These are phyloP conservation scores for Phytophthora cactorum DNA, from an alignment of 352 stramenopile species.

Conservation along the genomic window DNA sequence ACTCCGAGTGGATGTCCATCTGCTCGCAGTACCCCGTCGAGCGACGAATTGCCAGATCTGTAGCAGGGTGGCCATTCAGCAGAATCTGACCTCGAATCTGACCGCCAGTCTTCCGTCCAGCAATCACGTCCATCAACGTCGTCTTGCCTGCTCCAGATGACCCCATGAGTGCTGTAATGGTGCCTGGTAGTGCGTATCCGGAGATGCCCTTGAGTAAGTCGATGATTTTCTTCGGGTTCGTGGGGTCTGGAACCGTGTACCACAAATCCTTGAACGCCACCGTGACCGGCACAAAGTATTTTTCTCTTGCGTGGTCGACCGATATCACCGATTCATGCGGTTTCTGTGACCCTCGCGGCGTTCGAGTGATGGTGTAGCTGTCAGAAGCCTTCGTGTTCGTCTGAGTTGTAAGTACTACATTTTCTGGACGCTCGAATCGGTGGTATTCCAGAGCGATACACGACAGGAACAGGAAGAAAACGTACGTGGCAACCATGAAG, in stretches of 20 bases:
- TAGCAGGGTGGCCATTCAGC: slow-evolving; percentile 6
- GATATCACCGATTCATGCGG: background rate
- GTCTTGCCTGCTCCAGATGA: slow-evolving; percentile 1
- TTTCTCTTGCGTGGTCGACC: background rate
- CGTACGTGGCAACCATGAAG: slow-evolving; percentile 29
- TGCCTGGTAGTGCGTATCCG: background rate
- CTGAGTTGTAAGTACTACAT: slow-evolving; percentile 9
- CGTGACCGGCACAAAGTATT: background rate
- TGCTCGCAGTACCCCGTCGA: slow-evolving; percentile 70
- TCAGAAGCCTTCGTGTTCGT: background rate
- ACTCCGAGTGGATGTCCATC: slow-evolving; percentile 88
- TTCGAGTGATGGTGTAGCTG: slow-evolving; percentile 1
- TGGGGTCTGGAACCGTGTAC: background rate
- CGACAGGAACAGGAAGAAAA: slow-evolving; percentile 18
- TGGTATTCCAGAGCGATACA: slow-evolving; percentile 16
- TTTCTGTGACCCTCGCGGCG: slow-evolving; percentile 2
- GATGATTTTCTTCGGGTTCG: background rate
- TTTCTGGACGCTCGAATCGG: slow-evolving; percentile 20
- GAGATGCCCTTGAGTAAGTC: slow-evolving; percentile 2
- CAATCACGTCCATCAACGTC: slow-evolving; percentile 2
- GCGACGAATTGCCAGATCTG: slow-evolving; percentile 21
- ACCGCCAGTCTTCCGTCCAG: background rate
- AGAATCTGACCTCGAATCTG: background rate
- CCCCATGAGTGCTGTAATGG: slow-evolving; percentile 1
- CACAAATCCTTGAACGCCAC: background rate